These are phyloP conservation scores for Biscogniauxia sp. DNA, from an alignment of 2,329 filamentous ascomycete species.

Conservation along the genomic window DNA sequence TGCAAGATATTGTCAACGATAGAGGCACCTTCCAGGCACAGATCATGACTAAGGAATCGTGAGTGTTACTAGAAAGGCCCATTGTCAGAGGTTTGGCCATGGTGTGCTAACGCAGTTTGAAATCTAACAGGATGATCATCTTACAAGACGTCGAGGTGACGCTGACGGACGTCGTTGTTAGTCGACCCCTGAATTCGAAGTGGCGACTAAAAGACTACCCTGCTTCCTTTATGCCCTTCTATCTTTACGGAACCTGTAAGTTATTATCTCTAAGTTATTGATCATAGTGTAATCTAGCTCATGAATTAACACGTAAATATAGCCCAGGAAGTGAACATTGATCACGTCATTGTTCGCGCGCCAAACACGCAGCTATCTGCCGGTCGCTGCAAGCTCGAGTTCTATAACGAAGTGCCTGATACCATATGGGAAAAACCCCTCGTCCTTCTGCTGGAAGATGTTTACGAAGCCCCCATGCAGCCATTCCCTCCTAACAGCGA, in stretches of 20 bases:
- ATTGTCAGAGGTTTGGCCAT: background rate
- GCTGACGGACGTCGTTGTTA: conserved; percentile 28
- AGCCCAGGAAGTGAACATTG: conserved; percentile 36
- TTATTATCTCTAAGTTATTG: background rate
- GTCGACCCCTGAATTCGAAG: conserved; percentile 36
- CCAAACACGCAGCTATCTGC: conserved; percentile 40
- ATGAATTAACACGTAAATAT: background rate
- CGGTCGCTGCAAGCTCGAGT: conserved; percentile 21
- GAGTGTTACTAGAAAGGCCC: conserved; percentile 7
- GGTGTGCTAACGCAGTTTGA: background rate
- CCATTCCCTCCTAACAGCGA: conserved; percentile 33
- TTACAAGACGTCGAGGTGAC: conserved; percentile 25
- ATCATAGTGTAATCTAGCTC: background rate
- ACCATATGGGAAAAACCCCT: conserved; percentile 18
- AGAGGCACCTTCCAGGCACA: conserved; percentile 27
- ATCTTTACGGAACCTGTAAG: conserved; percentile 39
- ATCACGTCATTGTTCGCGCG: conserved; percentile 41
- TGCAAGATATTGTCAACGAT: conserved; percentile 22
- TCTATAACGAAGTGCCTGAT: conserved; percentile 9
- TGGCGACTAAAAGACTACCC: conserved; percentile 37
- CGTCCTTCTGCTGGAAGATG: conserved; percentile 32
- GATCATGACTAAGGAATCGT: conserved; percentile 31
- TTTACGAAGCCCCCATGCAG: conserved; percentile 38
- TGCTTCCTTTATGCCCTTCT: conserved; percentile 39
- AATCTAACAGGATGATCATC: conserved; percentile 17